Conservation (phyloP, 768 basidiomycete genomes). For the Trametes villosa region DNA sequence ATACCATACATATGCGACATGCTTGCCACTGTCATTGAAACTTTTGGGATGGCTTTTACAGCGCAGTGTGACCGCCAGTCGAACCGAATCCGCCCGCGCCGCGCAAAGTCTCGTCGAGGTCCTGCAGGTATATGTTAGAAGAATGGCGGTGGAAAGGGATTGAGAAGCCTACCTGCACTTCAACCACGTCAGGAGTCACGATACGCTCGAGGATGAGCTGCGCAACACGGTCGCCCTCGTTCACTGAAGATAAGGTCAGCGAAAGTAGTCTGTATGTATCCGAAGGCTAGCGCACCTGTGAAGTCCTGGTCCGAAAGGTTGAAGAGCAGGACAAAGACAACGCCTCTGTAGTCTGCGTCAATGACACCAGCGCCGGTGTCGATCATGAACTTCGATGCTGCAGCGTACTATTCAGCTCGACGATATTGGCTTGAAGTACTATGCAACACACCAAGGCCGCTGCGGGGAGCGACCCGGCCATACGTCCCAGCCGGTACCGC, state of each 20-base stretch:
- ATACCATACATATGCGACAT: no score
- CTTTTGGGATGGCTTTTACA: no score
- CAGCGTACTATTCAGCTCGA: constrained; percentile 1
- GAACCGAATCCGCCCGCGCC: constrained; percentile 93
- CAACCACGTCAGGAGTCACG: constrained; percentile 79
- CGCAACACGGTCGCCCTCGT: constrained; percentile 93
- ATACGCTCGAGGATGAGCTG: constrained; percentile 94
- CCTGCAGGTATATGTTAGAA: constrained; percentile 45
- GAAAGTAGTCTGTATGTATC: not conserved
- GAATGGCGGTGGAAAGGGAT: not conserved
- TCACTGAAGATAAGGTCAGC: constrained; percentile 52
- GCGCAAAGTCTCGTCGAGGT: constrained; percentile 83
- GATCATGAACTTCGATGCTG: constrained; percentile 97
- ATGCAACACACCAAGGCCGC: constrained; percentile 78
- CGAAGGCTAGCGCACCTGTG: constrained; percentile 53
- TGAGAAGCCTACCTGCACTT: constrained; percentile 71
- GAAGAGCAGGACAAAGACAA: constrained; percentile 90
- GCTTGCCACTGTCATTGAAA: no score
- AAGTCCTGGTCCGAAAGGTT: constrained; percentile 92
- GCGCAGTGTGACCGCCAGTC: constrained; percentile 80
- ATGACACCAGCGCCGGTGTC: constrained; percentile 98
- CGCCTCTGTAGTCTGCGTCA: constrained; percentile 94
- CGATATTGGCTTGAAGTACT: not conserved
- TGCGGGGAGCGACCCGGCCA: constrained; percentile 94
- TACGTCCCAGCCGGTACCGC: constrained; percentile 94